These are phyloP conservation scores for Saccharum hybrid DNA, from an alignment of 202 grass and related monocot genomes.

Conservation along the genomic window DNA sequence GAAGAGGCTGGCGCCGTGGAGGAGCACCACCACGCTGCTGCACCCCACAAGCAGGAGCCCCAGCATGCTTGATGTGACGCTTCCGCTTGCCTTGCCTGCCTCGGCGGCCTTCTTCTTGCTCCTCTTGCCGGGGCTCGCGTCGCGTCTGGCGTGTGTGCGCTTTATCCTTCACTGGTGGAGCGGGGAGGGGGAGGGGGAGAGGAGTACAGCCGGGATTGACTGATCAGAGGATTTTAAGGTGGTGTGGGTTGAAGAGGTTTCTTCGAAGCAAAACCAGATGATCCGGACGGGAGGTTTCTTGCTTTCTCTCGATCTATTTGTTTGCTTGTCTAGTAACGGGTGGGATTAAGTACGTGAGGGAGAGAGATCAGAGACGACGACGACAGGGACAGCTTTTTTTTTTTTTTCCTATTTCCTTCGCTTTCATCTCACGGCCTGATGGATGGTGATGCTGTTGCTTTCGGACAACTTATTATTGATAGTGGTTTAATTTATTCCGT, in stretches of 20 bases:
- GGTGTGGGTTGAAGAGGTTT: not conserved
- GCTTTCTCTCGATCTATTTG: not conserved
- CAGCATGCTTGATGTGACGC: conserved; percentile 31
- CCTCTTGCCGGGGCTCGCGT: not conserved
- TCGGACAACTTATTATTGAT: not conserved
- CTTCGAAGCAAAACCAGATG: conserved; percentile 1
- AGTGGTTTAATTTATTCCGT: not conserved
- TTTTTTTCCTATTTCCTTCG: not conserved
- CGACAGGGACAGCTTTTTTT: not conserved
- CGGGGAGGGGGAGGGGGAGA: not conserved
- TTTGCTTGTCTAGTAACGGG: not conserved
- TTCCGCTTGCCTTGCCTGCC: too few species aligned
- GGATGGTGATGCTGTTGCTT: conserved; percentile 27
- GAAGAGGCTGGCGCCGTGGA: conserved; percentile 64
- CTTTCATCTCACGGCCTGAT: not conserved
- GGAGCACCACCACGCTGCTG: conserved; percentile 62
- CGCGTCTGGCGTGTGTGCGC: not conserved
- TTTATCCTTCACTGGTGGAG: too few species aligned
- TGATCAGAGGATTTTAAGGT: not conserved
- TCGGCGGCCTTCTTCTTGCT: not conserved
- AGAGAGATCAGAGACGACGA: not conserved
- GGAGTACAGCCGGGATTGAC: not conserved
- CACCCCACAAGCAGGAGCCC: conserved; percentile 58
- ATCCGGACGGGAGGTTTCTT: conserved; percentile 10
- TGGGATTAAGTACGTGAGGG: not conserved